Percentiles rank a stretch among this genome's conserved stretches.
Conservation (phyloP, 805 yeast genomes). For the Wickerhamomyces bovis region DNA sequence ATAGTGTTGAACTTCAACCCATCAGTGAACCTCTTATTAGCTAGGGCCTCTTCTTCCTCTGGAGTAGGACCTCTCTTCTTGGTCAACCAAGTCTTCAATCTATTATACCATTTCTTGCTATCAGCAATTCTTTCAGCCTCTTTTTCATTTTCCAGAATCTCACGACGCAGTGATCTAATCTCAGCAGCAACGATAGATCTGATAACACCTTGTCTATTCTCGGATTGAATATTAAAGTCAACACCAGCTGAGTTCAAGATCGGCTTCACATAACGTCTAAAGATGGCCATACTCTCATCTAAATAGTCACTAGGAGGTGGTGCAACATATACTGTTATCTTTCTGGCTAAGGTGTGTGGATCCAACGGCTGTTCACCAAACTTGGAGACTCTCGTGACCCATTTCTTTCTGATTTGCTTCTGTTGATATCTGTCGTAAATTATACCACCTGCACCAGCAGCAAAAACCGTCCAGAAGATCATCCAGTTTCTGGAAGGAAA, state of each 20-base stretch:
- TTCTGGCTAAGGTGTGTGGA: constrained; percentile 57
- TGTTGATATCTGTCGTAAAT: constrained; percentile 77
- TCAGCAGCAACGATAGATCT: constrained; percentile 76
- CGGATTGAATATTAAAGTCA: constrained; percentile 74
- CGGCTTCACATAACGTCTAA: constrained; percentile 81
- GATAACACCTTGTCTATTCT: constrained; percentile 84
- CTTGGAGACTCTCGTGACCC: constrained; percentile 54
- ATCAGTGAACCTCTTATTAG: constrained; percentile 22
- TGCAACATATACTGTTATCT: constrained; percentile 74
- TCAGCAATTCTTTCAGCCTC: constrained; percentile 15
- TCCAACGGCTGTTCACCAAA: constrained; percentile 44
- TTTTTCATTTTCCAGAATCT: constrained; percentile 26
- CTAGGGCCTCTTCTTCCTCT: constrained; percentile 15
- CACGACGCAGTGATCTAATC: constrained; percentile 62
- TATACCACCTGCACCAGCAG: constrained; percentile 65
- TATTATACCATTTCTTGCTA: constrained; percentile 16
- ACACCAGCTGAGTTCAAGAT: constrained; percentile 76
- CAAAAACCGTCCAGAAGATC: constrained; percentile 74
- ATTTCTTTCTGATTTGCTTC: constrained; percentile 52
- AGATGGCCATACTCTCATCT: constrained; percentile 64
- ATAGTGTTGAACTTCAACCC: constrained; percentile 39
- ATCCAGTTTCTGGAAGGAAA: constrained; percentile 92
- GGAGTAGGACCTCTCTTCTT: constrained; percentile 4
- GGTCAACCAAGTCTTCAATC: constrained; percentile 8
- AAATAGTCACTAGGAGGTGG: constrained; percentile 96